Percentiles rank a stretch among this genome's conserved stretches.
phyloP scores from a whole-genome alignment of 768 basidiomycete species.

The Rhizopogon vesiculosus region DNA sequence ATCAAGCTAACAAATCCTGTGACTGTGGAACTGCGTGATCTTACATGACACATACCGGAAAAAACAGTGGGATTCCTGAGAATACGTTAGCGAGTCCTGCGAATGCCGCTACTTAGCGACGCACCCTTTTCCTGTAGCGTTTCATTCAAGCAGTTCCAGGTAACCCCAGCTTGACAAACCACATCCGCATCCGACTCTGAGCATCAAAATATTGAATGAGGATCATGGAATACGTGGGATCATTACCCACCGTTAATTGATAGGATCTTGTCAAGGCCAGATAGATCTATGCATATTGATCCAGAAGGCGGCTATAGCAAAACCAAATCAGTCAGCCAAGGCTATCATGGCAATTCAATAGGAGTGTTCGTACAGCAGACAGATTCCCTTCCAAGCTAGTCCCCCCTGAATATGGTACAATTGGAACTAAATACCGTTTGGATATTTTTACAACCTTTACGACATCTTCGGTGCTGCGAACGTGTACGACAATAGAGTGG shows the following conservation, averaged over 20 bases:
- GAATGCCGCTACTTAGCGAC: neutral
- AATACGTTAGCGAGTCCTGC: neutral
- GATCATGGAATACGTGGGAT: neutral
- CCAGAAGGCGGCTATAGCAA: conserved; percentile 24
- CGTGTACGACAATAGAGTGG: conserved; percentile 42
- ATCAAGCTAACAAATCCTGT: conserved; percentile 6
- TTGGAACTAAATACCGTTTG: conserved; percentile 60
- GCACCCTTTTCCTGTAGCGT: conserved; percentile 52
- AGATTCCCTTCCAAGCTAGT: conserved; percentile 84
- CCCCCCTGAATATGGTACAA: conserved; percentile 76
- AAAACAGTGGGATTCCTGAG: conserved; percentile 12
- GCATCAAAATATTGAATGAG: neutral
- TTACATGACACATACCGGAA: conserved; percentile 5
- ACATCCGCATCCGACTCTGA: conserved; percentile 66
- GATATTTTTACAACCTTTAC: conserved; percentile 72
- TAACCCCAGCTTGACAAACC: conserved; percentile 64
- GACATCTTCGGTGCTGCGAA: conserved; percentile 70
- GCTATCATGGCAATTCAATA: neutral
- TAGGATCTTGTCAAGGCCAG: conserved; percentile 57
- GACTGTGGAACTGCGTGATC: neutral
- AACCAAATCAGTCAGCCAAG: neutral
- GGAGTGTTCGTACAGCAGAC: conserved; percentile 45
- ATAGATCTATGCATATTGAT: conserved; percentile 56
- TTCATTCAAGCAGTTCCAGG: conserved; percentile 74
- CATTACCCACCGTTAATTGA: conserved; percentile 41